Evolutionary conservation across 139 green algal species (phyloP), one percentile per base, ranked within the genome.

Genomic region (Spirogloea muscicola): DNA sequence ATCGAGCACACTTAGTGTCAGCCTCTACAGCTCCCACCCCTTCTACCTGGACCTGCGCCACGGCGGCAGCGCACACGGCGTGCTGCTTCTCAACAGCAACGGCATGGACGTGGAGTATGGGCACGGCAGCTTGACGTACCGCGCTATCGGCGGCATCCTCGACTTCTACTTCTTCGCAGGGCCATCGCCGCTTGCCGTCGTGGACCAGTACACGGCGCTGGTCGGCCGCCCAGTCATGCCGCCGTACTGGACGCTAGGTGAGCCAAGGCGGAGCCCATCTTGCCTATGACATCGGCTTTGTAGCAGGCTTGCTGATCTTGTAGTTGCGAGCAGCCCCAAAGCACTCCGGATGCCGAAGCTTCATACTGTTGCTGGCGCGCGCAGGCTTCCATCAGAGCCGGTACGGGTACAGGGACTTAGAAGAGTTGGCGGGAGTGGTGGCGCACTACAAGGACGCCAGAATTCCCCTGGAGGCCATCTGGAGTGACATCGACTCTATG

Each of bases 401-500:
- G 59, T 91, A 85, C 37, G 89, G 89, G 13, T 93, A 93, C 68
- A 38, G 39, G 0, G 78, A 61, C 2, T 46, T 91, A 18, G 80
- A 82, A 38, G 72, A 88, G 61, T 40, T 92, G 31, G 31, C 70
- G 36, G 39, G 72, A n/a, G 83, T 92, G 18, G 87, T 89, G 13
- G 55, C 74, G n/a, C 75, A 65, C 37, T 93, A 93, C 75, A 62
- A 64, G 13, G 51, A 40, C 0, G 85, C 76, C 3, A 42, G 36
- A 4, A 84, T 93, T 31, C 88, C 89, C 0, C 77, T 93, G 61
- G 88, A 93, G 25, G 72, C 69, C 1, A 82, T 93, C 31, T 93
- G 87, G 89, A 79, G 44, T 0, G 89, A 93, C 74, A 92, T 92
- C 27, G 88, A 92, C 77, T 86, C 88, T 77, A 87, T 92, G 82